phyloP scores from a whole-genome alignment of 805 yeast species.

The Hanseniaspora jakobsenii region DNA sequence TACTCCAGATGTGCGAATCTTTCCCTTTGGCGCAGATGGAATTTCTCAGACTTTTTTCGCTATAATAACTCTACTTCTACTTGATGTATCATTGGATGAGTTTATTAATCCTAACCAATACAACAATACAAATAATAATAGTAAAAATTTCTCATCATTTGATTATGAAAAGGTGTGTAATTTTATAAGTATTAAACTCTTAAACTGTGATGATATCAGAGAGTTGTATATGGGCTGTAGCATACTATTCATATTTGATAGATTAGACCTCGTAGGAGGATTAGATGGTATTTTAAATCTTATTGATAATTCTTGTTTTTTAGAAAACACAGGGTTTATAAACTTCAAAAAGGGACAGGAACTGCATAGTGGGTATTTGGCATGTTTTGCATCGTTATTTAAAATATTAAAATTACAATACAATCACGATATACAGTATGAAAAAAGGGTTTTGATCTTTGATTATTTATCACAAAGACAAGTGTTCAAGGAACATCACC shows the following conservation, averaged over 20 bases:
- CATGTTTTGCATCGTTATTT: slow-evolving; percentile 12
- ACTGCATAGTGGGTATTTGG: slow-evolving; percentile 9
- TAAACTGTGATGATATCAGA: slow-evolving; percentile 6
- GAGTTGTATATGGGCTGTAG: slow-evolving; percentile 8
- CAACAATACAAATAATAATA: too few species aligned
- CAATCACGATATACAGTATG: background rate
- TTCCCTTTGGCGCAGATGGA: slow-evolving; percentile 1
- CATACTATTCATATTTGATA: background rate
- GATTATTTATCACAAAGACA: slow-evolving; percentile 11
- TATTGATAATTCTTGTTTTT: slow-evolving; percentile 1
- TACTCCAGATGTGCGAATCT: background rate
- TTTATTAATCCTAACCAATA: too few species aligned
- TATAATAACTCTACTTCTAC: background rate
- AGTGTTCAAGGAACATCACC: slow-evolving; percentile 26
- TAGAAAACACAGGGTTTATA: slow-evolving; percentile 2
- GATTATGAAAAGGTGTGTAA: too few species aligned
- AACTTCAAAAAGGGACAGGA: slow-evolving; percentile 12
- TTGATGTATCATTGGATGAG: too few species aligned
- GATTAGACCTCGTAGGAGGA: background rate
- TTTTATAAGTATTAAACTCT: background rate
- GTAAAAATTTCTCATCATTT: too few species aligned
- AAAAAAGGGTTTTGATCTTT: slow-evolving; percentile 12
- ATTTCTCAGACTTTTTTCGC: slow-evolving; percentile 13
- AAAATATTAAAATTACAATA: slow-evolving; percentile 2
- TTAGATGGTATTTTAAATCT: background rate